Evolutionary conservation across 371 early-diverging fungal species (phyloP).

Genomic region (Rhizopus stolonifer): DNA sequence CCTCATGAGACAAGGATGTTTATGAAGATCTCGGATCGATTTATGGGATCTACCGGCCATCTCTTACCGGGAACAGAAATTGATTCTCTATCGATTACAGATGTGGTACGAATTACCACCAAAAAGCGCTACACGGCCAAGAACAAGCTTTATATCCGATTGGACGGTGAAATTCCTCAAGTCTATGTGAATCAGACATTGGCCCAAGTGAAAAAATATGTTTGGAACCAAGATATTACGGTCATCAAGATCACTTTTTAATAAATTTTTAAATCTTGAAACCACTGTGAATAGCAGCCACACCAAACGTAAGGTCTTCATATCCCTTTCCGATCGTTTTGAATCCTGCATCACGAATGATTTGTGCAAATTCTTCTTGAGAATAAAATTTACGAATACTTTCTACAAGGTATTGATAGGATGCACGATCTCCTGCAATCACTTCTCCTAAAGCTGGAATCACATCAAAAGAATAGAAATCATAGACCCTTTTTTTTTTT

Average conservation of each 20-base stretch:
- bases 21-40: conserved; percentile 29
- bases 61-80: conserved; percentile 51
- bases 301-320: conserved; percentile 95
- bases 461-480: conserved; percentile 91
- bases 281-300: conserved; percentile 94
- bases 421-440: conserved; percentile 88
- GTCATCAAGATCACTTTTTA: conserved; percentile 16
- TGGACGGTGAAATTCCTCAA: conserved; percentile 14
- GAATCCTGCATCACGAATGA: conserved; percentile 92
- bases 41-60: conserved; percentile 43
- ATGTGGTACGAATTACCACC: conserved; percentile 18
- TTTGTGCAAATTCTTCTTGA: conserved; percentile 87
- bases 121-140: conserved; percentile 13
- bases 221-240: conserved; percentile 19
- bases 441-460: conserved; percentile 90
- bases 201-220: conserved; percentile 9
- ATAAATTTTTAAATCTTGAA: conserved; percentile 69
- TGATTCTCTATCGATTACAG: neutral
- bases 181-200: conserved; percentile 21
- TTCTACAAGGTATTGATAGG: conserved; percentile 98
- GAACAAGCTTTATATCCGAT: conserved; percentile 11
- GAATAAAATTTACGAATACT: conserved; percentile 93
- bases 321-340: conserved; percentile 86
- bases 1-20: conserved; percentile 45
- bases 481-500: conserved; percentile 95